phyloP scores from a whole-genome alignment of 2,329 filamentous ascomycete genomes.

The Pseudogymnoascus destructans region DNA sequence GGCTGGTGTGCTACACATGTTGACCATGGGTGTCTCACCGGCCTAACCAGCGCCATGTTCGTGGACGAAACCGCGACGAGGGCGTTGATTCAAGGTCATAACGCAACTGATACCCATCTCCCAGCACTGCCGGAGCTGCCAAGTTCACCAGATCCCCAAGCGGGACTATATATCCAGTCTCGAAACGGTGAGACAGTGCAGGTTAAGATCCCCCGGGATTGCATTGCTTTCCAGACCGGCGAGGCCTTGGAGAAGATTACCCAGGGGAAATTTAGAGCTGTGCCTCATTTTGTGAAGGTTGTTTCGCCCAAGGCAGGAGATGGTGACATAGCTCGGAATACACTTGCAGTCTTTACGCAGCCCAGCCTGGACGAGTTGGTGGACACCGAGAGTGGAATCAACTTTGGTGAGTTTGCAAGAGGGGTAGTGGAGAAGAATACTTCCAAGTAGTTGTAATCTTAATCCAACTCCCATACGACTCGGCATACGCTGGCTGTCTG shows the following conservation, averaged over 20 bases:
- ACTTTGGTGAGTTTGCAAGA: constrained; percentile 62
- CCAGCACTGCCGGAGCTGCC: constrained; percentile 56
- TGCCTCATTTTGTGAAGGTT: constrained; percentile 88
- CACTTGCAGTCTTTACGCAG: constrained; percentile 92
- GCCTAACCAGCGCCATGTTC: constrained; percentile 91
- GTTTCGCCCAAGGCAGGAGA: constrained; percentile 42
- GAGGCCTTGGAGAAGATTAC: constrained; percentile 88
- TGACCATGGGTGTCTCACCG: constrained; percentile 88
- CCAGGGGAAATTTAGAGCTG: constrained; percentile 78
- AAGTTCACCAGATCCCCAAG: constrained; percentile 64
- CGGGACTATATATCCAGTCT: constrained; percentile 89
- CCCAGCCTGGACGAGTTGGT: constrained; percentile 77
- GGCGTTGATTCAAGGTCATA: constrained; percentile 26
- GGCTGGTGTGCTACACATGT: constrained; percentile 90
- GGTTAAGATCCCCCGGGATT: constrained; percentile 80
- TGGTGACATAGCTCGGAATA: constrained; percentile 61
- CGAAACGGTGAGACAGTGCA: constrained; percentile 73
- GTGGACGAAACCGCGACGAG: constrained; percentile 53
- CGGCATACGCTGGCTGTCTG: neutral
- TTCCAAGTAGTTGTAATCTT: constrained; percentile 17
- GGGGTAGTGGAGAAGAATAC: constrained; percentile 27
- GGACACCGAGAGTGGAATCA: constrained; percentile 51
- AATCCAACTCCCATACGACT: neutral
- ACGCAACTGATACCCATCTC: constrained; percentile 23
- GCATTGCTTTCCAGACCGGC: constrained; percentile 91